These are phyloP conservation scores for Akanthomyces uredinophilus DNA, from an alignment of 2,329 filamentous ascomycete genomes.

Conservation along the genomic window DNA sequence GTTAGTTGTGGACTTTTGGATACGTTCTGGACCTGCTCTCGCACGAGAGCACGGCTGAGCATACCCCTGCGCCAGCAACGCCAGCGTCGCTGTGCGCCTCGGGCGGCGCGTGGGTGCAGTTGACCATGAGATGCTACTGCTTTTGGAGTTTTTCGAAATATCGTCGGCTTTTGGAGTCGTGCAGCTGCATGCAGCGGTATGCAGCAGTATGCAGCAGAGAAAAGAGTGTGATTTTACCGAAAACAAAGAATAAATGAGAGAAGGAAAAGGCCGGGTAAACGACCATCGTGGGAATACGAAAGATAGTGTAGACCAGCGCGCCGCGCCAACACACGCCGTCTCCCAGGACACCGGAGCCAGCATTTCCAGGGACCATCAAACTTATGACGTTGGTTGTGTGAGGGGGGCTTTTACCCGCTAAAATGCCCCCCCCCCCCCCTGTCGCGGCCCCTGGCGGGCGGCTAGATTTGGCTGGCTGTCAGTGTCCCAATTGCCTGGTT, in stretches of 20 bases:
- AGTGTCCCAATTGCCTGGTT: background rate
- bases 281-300: background rate
- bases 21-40: too few species aligned
- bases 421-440: background rate
- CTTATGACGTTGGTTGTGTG: slow-evolving; percentile 4
- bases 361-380: background rate
- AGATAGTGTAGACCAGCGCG: background rate
- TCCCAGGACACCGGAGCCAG: background rate
- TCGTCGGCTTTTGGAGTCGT: too few species aligned
- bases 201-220: too few species aligned
- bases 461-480: background rate
- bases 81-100: slow-evolving; percentile 45
- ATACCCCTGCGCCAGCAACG: slow-evolving; percentile 52
- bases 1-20: too few species aligned
- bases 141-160: background rate
- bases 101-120: background rate
- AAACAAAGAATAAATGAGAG: too few species aligned
- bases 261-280: too few species aligned
- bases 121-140: background rate
- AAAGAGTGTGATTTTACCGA: too few species aligned
- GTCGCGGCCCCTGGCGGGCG: background rate
- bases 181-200: too few species aligned
- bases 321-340: background rate
- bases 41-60: slow-evolving; percentile 19
- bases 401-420: background rate